Conservation (phyloP, 805 yeast genomes). For the Metschnikowia lunata region DNA sequence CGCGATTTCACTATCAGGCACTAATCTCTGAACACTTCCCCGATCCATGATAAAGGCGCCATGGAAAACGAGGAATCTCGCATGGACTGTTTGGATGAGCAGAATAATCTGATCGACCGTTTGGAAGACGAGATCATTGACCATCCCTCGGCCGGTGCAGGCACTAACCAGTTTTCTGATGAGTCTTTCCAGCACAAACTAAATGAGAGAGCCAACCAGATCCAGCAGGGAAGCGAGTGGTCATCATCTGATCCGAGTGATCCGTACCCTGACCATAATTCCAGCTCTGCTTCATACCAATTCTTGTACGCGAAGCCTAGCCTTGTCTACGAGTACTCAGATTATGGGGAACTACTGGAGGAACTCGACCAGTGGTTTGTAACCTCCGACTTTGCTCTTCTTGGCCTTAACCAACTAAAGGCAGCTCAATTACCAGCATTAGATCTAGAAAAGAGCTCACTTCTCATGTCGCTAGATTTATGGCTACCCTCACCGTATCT, state of each 20-base stretch:
- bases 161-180: slow-evolving; percentile 27
- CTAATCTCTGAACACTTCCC: neutral
- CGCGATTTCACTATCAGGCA: too few relatives aligned
- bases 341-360: slow-evolving; percentile 21
- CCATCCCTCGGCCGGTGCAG: slow-evolving; percentile 34
- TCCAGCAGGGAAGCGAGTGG: slow-evolving; percentile 18
- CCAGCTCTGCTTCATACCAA: slow-evolving; percentile 14
- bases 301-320: slow-evolving; percentile 31
- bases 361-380: slow-evolving; percentile 41
- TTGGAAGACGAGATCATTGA: slow-evolving; percentile 47
- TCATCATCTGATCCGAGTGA: slow-evolving; percentile 7
- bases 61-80: slow-evolving; percentile 5
- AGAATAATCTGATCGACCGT: slow-evolving; percentile 37
- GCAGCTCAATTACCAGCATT: neutral
- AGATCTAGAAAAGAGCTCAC: neutral
- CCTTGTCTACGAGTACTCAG: slow-evolving; percentile 28
- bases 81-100: slow-evolving; percentile 16
- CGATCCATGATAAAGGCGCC: neutral
- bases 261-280: slow-evolving; percentile 4
- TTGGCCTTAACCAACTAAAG: slow-evolving; percentile 3
- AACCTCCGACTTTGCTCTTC: slow-evolving; percentile 24
- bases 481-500: slow-evolving; percentile 2
- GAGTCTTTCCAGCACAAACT: slow-evolving; percentile 40
- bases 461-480: slow-evolving; percentile 1
- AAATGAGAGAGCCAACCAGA: slow-evolving; percentile 40